Evolutionary conservation across 176 grass and related monocot species (phyloP).

Genomic region (Themeda triandra): DNA sequence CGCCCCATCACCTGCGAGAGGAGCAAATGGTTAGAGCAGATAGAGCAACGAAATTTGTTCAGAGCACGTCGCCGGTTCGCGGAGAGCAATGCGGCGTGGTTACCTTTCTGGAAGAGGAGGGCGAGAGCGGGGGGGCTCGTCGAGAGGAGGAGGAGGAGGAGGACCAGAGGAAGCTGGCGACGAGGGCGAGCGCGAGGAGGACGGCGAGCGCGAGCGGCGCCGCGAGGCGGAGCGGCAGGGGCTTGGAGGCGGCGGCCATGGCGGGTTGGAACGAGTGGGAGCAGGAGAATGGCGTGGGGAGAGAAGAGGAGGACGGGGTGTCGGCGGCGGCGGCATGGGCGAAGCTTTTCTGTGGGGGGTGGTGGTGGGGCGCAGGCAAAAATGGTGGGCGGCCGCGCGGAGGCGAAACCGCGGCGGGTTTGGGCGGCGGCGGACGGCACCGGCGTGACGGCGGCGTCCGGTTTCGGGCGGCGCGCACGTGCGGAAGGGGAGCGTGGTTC

Average conservation of each 20-base stretch:
- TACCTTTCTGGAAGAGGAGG: slow-evolving; percentile 5
- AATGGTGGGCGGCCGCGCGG: slow-evolving; percentile 30
- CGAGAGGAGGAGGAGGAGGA: slow-evolving; percentile 14
- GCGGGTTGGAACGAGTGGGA: not conserved
- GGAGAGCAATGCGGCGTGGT: not conserved
- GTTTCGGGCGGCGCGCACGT: not conserved
- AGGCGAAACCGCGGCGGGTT: not conserved
- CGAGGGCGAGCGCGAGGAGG: slow-evolving; percentile 56
- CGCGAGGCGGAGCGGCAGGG: slow-evolving; percentile 28
- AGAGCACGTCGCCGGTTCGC: not conserved
- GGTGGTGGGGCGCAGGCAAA: not conserved
- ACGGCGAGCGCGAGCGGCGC: slow-evolving; percentile 37
- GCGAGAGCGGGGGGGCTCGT: not conserved
- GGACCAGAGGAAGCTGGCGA: slow-evolving; percentile 58
- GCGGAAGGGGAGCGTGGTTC: not conserved
- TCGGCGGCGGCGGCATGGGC: not conserved
- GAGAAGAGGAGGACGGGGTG: not conserved
- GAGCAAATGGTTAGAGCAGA: not conserved
- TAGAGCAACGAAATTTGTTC: not conserved
- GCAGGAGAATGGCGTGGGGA: not conserved
- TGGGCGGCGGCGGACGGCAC: not conserved
- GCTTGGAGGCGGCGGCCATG: slow-evolving; percentile 30
- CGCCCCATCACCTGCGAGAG: slow-evolving; percentile 25
- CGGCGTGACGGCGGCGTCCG: not conserved
- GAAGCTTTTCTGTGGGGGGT: not conserved